These are phyloP conservation scores for Eimeria acervulina DNA, from an alignment of 169 alveolate species.

Conservation along the genomic window DNA sequence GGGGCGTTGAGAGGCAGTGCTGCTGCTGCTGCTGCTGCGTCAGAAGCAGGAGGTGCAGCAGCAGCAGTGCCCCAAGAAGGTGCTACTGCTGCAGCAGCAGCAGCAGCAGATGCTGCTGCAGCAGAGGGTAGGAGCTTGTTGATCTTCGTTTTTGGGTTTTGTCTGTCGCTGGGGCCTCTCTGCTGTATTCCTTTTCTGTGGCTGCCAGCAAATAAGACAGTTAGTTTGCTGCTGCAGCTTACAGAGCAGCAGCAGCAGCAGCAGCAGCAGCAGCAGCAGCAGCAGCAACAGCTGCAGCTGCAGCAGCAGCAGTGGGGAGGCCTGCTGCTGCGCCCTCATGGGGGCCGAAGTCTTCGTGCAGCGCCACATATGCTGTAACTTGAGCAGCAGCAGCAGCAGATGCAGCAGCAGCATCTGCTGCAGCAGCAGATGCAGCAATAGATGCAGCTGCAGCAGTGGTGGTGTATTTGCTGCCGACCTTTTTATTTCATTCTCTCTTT, in stretches of 20 bases:
- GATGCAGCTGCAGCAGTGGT: too few relatives aligned
- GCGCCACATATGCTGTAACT: constrained; percentile 60
- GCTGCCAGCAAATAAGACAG: constrained; percentile 78
- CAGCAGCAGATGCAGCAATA: too few relatives aligned
- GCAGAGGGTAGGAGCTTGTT: not conserved
- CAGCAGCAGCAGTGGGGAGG: constrained; percentile 84
- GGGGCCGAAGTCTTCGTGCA: constrained; percentile 7
- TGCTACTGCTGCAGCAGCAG: constrained; percentile 50
- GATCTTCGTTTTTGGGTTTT: not conserved
- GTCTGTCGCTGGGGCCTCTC: not conserved
- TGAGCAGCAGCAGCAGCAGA: too few relatives aligned
- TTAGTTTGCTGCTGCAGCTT: too few relatives aligned
- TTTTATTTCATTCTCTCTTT: too few relatives aligned
- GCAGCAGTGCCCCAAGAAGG: not conserved
- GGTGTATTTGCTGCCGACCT: too few relatives aligned
- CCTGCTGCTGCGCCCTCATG: not conserved
- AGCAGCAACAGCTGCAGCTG: too few relatives aligned
- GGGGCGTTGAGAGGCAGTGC: not conserved
- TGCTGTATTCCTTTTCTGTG: constrained; percentile 86
- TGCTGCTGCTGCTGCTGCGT: not conserved
- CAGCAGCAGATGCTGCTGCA: constrained; percentile 1
- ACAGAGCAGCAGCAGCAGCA: too few relatives aligned
- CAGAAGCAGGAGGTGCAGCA: too few relatives aligned
- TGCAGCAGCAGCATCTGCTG: too few relatives aligned
- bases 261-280: too few relatives aligned